phyloP scores from a whole-genome alignment of 371 early-diverging fungal species.

The Dentiscutata heterogama region DNA sequence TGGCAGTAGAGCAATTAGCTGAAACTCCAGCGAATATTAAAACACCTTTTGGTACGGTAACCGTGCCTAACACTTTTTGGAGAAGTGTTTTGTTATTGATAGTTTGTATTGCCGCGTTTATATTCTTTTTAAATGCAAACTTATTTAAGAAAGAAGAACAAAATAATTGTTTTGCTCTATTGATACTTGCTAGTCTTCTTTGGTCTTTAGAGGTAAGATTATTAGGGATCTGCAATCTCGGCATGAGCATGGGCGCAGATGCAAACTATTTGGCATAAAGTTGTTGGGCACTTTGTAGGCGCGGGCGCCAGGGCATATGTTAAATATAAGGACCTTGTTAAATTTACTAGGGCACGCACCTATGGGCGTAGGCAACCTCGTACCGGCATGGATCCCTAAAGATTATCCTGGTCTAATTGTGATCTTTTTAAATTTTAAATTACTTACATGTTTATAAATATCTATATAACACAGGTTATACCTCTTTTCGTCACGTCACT shows the following conservation, averaged over 20 bases:
- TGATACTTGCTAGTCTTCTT: constrained; percentile 87
- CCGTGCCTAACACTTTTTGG: constrained; percentile 56
- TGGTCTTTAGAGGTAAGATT: constrained; percentile 91
- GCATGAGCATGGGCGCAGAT: too few species aligned
- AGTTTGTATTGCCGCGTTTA: constrained; percentile 66
- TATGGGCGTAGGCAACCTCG: too few species aligned
- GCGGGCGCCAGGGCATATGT: too few species aligned
- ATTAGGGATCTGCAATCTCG: too few species aligned
- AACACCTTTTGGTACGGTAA: constrained; percentile 61
- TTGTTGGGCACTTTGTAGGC: too few species aligned
- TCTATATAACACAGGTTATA: constrained; percentile 68
- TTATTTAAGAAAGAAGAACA: constrained; percentile 74
- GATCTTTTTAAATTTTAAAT: too few species aligned
- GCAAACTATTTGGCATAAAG: too few species aligned
- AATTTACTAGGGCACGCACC: too few species aligned
- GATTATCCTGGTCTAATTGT: too few species aligned
- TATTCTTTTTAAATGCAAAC: constrained; percentile 58
- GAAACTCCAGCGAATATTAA: constrained; percentile 47
- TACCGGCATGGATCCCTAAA: too few species aligned
- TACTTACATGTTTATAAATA: too few species aligned
- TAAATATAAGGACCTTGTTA: too few species aligned
- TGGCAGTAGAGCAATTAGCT: constrained; percentile 45
- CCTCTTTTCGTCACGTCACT: constrained; percentile 95
- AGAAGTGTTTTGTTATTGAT: constrained; percentile 55
- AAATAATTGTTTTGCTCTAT: constrained; percentile 86